phyloP scores from a whole-genome alignment of 208 protist genomes.

The Leishmania amazonensis region DNA sequence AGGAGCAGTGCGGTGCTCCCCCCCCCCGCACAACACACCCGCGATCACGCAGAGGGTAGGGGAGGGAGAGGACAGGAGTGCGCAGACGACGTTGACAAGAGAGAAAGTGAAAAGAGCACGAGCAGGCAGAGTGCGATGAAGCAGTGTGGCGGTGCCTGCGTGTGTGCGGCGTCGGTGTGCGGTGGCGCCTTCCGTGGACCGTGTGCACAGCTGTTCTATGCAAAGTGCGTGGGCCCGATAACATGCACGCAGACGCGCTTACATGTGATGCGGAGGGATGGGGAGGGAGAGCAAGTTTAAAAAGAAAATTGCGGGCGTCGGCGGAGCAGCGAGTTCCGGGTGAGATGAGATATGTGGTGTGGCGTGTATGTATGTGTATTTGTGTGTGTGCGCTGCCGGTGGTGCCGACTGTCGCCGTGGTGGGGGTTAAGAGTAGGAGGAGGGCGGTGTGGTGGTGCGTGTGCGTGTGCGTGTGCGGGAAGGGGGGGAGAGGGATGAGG shows the following conservation, averaged over 20 bases:
- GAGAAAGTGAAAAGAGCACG: too few species aligned
- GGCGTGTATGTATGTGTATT: neutral
- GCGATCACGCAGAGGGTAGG: neutral
- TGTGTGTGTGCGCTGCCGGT: neutral
- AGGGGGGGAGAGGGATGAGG: neutral
- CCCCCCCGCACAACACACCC: slow-evolving; percentile 17
- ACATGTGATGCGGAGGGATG: neutral
- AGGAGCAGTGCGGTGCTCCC: neutral
- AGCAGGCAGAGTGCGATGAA: neutral
- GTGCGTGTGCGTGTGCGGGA: too few species aligned
- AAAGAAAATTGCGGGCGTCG: neutral
- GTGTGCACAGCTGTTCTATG: neutral
- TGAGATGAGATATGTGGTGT: neutral
- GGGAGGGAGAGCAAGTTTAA: neutral
- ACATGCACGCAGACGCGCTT: neutral
- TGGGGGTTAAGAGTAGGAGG: neutral
- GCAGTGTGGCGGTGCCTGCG: neutral
- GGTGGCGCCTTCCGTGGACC: neutral
- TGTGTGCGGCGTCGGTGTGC: slow-evolving; percentile 1
- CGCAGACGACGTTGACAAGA: neutral
- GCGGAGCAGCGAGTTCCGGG: neutral
- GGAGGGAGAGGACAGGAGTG: neutral
- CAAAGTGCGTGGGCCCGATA: neutral
- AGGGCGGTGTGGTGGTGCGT: neutral
- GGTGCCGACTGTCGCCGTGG: neutral